Percentiles rank a stretch among this genome's conserved stretches.
Evolutionary conservation across 805 yeast species (phyloP).

Genomic region (Wickerhamomyces bisporus): DNA sequence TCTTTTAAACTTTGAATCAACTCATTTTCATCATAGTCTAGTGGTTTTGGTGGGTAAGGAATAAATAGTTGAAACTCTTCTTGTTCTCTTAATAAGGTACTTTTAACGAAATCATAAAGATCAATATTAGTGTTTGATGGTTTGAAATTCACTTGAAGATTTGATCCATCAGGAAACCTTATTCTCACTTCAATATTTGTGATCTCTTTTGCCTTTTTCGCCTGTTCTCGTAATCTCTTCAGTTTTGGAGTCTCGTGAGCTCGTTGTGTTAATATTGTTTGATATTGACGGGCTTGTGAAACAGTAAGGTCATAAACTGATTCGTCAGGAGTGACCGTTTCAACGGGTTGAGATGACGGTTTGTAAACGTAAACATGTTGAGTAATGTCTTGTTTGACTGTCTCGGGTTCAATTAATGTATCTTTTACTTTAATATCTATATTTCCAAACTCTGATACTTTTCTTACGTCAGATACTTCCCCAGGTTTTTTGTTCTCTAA

Average conservation of each 20-base stretch:
- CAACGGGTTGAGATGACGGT: constrained; percentile 12
- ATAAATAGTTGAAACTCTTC: constrained; percentile 35
- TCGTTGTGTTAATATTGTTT: constrained; percentile 38
- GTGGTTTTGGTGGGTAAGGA: constrained; percentile 40
- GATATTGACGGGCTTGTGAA: constrained; percentile 50
- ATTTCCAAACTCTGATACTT: too few relatives aligned
- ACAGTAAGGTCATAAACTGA: constrained; percentile 40
- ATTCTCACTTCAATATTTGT: constrained; percentile 38
- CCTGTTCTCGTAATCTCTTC: constrained; percentile 30
- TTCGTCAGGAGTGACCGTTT: constrained; percentile 26
- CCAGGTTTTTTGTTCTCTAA: background rate
- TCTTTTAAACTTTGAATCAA: constrained; percentile 38
- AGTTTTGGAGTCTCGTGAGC: constrained; percentile 37
- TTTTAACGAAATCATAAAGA: constrained; percentile 26
- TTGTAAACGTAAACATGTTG: constrained; percentile 23
- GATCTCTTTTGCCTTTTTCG: constrained; percentile 18
- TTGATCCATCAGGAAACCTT: constrained; percentile 52
- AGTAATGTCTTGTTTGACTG: constrained; percentile 13
- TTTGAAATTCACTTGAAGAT: constrained; percentile 44
- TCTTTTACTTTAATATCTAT: too few relatives aligned
- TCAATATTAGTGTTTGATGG: constrained; percentile 35
- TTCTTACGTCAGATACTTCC: too few relatives aligned
- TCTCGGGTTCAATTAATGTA: background rate
- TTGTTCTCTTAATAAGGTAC: constrained; percentile 25
- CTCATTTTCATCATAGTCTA: constrained; percentile 27